These are phyloP conservation scores for Dryas drummondii DNA, from an alignment of 306 rosid genomes.

Conservation along the genomic window DNA sequence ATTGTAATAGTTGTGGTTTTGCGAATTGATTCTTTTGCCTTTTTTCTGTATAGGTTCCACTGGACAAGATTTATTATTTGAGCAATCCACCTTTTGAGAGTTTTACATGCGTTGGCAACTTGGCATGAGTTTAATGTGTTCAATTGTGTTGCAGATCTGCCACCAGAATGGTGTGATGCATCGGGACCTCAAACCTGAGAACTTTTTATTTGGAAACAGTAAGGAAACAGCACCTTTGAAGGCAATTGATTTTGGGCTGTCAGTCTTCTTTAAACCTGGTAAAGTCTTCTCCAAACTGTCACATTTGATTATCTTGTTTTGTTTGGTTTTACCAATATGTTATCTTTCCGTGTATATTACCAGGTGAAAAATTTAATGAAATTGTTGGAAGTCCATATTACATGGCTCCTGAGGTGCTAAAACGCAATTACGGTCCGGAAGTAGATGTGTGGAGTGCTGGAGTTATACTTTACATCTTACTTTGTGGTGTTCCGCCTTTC, in stretches of 20 bases:
- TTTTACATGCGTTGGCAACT: not conserved
- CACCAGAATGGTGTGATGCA: conserved; percentile 97
- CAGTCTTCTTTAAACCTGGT: conserved; percentile 93
- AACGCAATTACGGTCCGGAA: conserved; percentile 83
- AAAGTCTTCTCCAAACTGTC: conserved; percentile 24
- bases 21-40: conserved; percentile 11
- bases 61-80: not conserved
- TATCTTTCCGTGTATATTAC: conserved; percentile 18
- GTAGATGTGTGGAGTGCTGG: conserved; percentile 99
- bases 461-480: conserved; percentile 90
- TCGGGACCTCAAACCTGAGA: conserved; percentile 94
- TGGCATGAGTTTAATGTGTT: not conserved
- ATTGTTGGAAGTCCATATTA: conserved; percentile 99
- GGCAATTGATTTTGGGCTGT: conserved; percentile 94
- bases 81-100: not conserved
- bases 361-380: conserved; percentile 80
- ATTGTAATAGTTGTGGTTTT: not conserved
- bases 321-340: conserved; percentile 3
- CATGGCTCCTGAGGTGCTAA: conserved; percentile 99
- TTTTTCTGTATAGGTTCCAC: not conserved
- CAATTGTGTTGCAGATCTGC: conserved; percentile 60
- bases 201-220: conserved; percentile 85
- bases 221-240: conserved; percentile 81
- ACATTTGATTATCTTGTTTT: conserved; percentile 10
- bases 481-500: conserved; percentile 95